Conservation (phyloP, 257 asterid species). For the Nicotiana paniculata region DNA sequence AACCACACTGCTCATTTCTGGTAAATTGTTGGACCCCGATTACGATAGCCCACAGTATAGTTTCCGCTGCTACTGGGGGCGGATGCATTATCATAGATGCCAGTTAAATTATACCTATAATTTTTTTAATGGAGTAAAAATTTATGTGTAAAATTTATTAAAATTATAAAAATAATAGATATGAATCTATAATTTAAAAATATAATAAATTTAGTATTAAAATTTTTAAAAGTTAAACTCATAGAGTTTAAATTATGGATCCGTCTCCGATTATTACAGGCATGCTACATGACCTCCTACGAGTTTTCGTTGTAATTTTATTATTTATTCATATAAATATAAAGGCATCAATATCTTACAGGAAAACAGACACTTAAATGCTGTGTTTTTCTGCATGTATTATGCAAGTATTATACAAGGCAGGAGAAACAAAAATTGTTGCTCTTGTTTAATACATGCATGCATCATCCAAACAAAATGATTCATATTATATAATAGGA, state of each 20-base stretch:
- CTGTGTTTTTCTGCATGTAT: conserved; percentile 8
- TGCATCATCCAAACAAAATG: not conserved
- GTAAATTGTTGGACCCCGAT: conserved; percentile 63
- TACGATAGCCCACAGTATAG: conserved; percentile 32
- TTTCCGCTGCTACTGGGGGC: too few species aligned
- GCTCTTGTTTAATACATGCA: not conserved
- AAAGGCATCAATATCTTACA: not conserved
- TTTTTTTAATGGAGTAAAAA: too few species aligned
- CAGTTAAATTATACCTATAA: too few species aligned
- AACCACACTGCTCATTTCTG: conserved; percentile 57
- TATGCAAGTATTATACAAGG: conserved; percentile 4
- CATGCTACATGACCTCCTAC: conserved; percentile 26
- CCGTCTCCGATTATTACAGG: not conserved
- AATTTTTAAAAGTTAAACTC: too few species aligned
- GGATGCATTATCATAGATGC: too few species aligned
- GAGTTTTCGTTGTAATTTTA: not conserved
- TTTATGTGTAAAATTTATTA: too few species aligned
- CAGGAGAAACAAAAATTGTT: not conserved
- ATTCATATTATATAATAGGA: not conserved
- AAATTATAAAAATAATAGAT: too few species aligned
- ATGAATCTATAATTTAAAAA: too few species aligned
- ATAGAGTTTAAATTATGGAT: too few species aligned
- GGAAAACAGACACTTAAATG: conserved; percentile 4
- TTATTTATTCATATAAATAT: not conserved
- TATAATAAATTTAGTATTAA: too few species aligned